These are phyloP conservation scores for Vanrija sp. DNA, from an alignment of 1,284 basidiomycete genomes.

Conservation along the genomic window DNA sequence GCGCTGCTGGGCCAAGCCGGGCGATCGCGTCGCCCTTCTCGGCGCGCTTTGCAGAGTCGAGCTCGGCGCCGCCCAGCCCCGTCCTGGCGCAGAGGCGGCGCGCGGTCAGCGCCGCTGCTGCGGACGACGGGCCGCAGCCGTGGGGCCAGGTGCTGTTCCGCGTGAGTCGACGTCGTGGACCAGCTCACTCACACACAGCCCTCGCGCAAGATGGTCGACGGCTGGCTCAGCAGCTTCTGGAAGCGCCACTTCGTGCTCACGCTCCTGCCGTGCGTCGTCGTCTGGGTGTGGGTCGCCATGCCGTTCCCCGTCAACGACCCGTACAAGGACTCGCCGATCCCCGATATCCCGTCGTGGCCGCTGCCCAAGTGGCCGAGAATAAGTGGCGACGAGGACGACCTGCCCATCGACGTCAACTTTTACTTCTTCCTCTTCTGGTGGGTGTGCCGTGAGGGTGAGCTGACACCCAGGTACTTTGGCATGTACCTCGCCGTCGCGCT, in stretches of 20 bases:
- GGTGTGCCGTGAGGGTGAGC: constrained; percentile 2
- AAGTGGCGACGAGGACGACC: constrained; percentile 3
- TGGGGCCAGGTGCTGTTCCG: constrained; percentile 37
- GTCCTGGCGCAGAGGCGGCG: background rate
- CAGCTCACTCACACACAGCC: constrained; percentile 25
- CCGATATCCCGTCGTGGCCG: constrained; percentile 45
- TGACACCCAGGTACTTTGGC: constrained; percentile 41
- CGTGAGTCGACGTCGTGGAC: constrained; percentile 19
- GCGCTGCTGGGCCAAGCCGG: background rate
- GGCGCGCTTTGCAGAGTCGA: background rate
- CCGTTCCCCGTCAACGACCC: constrained; percentile 56
- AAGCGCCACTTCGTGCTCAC: constrained; percentile 53
- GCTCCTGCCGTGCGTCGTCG: constrained; percentile 51
- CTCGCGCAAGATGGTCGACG: constrained; percentile 48
- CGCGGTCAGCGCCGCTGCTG: constrained; percentile 19
- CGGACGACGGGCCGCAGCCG: constrained; percentile 17
- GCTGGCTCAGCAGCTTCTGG: constrained; percentile 53
- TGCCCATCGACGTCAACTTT: constrained; percentile 52
- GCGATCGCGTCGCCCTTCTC: background rate
- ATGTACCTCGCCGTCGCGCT: constrained; percentile 53
- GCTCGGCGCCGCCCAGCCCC: background rate
- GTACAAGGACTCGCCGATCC: constrained; percentile 44
- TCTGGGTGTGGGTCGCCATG: constrained; percentile 56
- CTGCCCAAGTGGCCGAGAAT: constrained; percentile 25
- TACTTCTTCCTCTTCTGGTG: constrained; percentile 52